Evolutionary conservation across 805 yeast species (phyloP).

Genomic region (Candida silvicultrix): DNA sequence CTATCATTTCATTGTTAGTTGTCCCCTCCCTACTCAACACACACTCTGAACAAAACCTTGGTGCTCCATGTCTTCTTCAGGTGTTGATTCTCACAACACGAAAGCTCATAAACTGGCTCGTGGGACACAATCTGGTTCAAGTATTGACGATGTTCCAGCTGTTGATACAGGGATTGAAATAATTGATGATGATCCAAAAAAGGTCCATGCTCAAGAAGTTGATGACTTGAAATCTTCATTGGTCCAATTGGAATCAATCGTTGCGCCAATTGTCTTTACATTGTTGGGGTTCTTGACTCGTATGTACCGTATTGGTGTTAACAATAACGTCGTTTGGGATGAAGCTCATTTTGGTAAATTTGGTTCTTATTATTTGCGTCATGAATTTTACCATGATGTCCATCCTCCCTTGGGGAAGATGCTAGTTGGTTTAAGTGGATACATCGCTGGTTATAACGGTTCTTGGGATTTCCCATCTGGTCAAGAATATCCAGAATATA

Average conservation of each 20-base stretch:
- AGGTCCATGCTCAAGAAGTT: constrained; percentile 11
- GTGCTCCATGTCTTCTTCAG: background rate
- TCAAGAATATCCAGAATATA: constrained; percentile 62
- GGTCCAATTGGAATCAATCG: constrained; percentile 21
- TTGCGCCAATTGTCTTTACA: constrained; percentile 65
- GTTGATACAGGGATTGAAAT: background rate
- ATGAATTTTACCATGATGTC: constrained; percentile 91
- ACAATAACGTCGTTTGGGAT: constrained; percentile 87
- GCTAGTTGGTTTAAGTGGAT: constrained; percentile 85
- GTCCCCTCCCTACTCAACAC: no score
- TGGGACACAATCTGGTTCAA: background rate
- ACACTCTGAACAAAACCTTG: background rate
- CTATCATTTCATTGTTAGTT: no score
- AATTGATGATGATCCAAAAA: constrained; percentile 13
- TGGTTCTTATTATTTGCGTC: constrained; percentile 84
- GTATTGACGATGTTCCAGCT: background rate
- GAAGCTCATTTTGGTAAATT: constrained; percentile 98
- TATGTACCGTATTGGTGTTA: constrained; percentile 66
- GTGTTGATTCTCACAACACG: background rate
- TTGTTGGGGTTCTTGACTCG: constrained; percentile 64
- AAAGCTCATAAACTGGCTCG: background rate
- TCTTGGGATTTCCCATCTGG: constrained; percentile 87
- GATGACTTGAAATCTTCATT: constrained; percentile 17
- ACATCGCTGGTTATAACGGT: constrained; percentile 82
- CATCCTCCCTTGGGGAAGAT: constrained; percentile 97